Conservation (phyloP, 768 basidiomycete species). For the Tubosaeta brunneosetosa region DNA sequence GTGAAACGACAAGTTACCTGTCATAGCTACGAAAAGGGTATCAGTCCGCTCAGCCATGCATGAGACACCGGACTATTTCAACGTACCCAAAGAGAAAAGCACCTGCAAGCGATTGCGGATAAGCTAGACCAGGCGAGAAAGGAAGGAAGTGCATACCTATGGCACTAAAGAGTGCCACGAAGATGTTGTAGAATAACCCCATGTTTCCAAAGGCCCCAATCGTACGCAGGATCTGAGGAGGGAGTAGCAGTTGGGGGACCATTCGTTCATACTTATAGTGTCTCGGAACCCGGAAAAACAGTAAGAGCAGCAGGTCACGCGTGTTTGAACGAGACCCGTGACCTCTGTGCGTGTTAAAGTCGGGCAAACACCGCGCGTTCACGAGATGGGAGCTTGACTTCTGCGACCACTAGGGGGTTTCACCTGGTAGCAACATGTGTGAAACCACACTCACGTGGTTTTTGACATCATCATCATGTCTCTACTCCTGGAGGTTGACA, state of each 20-base stretch:
- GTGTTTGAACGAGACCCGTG: neutral
- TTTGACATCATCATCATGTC: neutral
- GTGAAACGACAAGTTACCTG: slow-evolving; percentile 2
- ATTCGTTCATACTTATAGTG: slow-evolving; percentile 1
- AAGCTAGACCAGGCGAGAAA: neutral
- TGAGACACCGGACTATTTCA: neutral
- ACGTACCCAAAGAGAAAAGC: slow-evolving; percentile 20
- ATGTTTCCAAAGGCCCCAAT: slow-evolving; percentile 2
- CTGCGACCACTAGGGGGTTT: neutral
- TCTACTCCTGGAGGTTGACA: neutral
- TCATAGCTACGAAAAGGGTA: slow-evolving; percentile 10
- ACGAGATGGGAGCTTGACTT: neutral
- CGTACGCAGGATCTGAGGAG: neutral
- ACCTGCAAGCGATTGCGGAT: neutral
- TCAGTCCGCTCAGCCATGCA: neutral
- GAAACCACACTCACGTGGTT: neutral
- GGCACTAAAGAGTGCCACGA: slow-evolving; percentile 18
- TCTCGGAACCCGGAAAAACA: neutral
- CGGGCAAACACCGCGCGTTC: neutral
- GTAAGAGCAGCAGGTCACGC: neutral
- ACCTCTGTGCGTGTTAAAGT: neutral
- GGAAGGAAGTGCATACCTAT: slow-evolving; percentile 8
- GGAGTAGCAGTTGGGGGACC: neutral
- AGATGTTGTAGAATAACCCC: slow-evolving; percentile 15
- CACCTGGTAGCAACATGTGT: neutral